These are phyloP conservation scores for Malbranchea cinnamomea DNA, from an alignment of 2,329 filamentous ascomycete species.

Conservation along the genomic window DNA sequence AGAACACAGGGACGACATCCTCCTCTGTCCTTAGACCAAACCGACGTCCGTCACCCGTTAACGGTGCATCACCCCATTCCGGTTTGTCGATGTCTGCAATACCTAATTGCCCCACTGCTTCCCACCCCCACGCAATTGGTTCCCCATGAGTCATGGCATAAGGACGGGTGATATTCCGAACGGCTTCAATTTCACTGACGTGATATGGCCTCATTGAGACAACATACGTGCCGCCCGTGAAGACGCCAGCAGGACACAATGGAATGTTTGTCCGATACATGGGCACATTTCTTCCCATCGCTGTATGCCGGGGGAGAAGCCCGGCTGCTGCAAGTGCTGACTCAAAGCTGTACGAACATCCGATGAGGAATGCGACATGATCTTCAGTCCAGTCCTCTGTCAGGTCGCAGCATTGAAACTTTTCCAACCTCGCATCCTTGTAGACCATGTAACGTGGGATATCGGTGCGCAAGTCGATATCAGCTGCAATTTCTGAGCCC, in stretches of 20 bases:
- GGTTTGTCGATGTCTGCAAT: constrained; percentile 38
- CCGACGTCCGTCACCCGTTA: constrained; percentile 22
- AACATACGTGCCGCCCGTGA: constrained; percentile 39
- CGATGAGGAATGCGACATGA: constrained; percentile 48
- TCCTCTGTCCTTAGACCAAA: constrained; percentile 19
- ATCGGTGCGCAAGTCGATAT: constrained; percentile 44
- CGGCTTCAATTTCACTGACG: constrained; percentile 33
- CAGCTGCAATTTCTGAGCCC: constrained; percentile 20
- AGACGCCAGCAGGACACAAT: constrained; percentile 43
- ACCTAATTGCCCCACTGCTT: constrained; percentile 37
- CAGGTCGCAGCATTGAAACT: constrained; percentile 30
- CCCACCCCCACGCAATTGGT: constrained; percentile 51
- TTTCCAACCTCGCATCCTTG: constrained; percentile 29
- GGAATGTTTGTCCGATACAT: constrained; percentile 48
- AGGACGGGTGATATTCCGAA: constrained; percentile 40
- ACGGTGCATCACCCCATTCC: constrained; percentile 42
- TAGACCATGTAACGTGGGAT: constrained; percentile 46
- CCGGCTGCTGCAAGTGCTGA: constrained; percentile 37
- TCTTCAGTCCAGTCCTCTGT: constrained; percentile 39
- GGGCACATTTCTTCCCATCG: constrained; percentile 36
- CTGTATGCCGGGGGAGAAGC: constrained; percentile 37
- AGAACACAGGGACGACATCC: constrained; percentile 41
- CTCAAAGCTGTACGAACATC: constrained; percentile 51
- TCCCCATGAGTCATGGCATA: constrained; percentile 48
- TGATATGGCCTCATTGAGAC: constrained; percentile 50